Evolutionary conservation across 192 early-diverging fungal genomes (phyloP).

Genomic region (Rhizoclosmatium sp.): DNA sequence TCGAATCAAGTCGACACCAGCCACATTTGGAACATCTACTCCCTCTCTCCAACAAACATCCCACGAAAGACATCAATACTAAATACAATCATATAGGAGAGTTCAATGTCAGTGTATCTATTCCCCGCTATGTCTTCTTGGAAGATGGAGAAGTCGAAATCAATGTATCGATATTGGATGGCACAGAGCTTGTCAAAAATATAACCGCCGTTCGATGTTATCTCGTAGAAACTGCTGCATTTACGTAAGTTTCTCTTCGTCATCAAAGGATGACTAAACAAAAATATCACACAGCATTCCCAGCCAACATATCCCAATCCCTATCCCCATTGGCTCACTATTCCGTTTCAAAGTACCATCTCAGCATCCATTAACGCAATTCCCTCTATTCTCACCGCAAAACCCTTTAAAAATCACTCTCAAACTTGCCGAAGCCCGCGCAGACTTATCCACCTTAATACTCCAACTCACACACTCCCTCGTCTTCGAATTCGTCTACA

Average conservation of each 20-base stretch:
- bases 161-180: conserved; percentile 18
- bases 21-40: too few relatives aligned
- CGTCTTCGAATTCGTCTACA: conserved; percentile 36
- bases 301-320: conserved; percentile 34
- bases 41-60: too few relatives aligned
- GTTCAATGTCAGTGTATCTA: conserved; percentile 29
- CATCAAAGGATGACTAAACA: too few relatives aligned
- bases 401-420: conserved; percentile 33
- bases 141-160: conserved; percentile 28
- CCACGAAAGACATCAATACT: neutral
- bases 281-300: neutral
- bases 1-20: too few relatives aligned
- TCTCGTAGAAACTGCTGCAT: conserved; percentile 29
- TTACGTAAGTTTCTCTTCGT: conserved; percentile 4
- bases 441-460: conserved; percentile 11
- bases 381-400: conserved; percentile 26
- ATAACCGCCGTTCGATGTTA: conserved; percentile 33
- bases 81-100: conserved; percentile 1
- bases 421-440: conserved; percentile 22
- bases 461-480: conserved; percentile 33
- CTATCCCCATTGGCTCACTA: conserved; percentile 22
- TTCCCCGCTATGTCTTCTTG: conserved; percentile 28
- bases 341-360: conserved; percentile 31
- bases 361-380: neutral
- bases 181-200: conserved; percentile 21